These are phyloP conservation scores for Rhizopogon rudus DNA, from an alignment of 768 basidiomycete genomes.

Conservation along the genomic window DNA sequence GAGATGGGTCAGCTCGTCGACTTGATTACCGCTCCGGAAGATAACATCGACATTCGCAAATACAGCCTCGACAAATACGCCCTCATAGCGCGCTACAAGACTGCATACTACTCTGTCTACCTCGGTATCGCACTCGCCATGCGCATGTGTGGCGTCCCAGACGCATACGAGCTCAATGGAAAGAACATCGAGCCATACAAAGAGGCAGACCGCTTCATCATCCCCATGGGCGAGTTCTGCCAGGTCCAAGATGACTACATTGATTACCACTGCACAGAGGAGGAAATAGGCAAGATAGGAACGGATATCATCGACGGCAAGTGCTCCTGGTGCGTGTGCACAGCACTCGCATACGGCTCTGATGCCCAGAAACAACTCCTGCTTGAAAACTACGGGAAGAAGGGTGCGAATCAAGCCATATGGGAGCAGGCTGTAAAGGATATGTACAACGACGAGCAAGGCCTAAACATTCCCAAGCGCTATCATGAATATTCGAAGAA, in stretches of 20 bases:
- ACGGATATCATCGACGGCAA: conserved; percentile 99
- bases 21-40: conserved; percentile 92
- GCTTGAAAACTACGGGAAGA: conserved; percentile 65
- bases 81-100: conserved; percentile 95
- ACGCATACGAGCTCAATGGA: conserved; percentile 36
- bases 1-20: conserved; percentile 97
- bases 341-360: conserved; percentile 60
- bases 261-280: conserved; percentile 86
- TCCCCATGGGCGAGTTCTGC: conserved; percentile 97
- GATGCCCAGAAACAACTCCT: conserved; percentile 53
- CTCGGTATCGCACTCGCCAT: conserved; percentile 95
- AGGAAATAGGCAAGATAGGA: conserved; percentile 95
- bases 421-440: conserved; percentile 57
- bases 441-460: conserved; percentile 62
- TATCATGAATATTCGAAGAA: conserved; percentile 76
- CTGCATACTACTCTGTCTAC: conserved; percentile 97
- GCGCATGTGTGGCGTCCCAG: conserved; percentile 65
- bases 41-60: conserved; percentile 76
- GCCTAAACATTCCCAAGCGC: conserved; percentile 36
- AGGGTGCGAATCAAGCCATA: conserved; percentile 34
- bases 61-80: conserved; percentile 86
- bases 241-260: conserved; percentile 98
- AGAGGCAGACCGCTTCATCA: conserved; percentile 71
- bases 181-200: conserved; percentile 57
- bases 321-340: conserved; percentile 95